These are phyloP conservation scores for Mrakia gelida DNA, from an alignment of 768 basidiomycete species.

Conservation along the genomic window DNA sequence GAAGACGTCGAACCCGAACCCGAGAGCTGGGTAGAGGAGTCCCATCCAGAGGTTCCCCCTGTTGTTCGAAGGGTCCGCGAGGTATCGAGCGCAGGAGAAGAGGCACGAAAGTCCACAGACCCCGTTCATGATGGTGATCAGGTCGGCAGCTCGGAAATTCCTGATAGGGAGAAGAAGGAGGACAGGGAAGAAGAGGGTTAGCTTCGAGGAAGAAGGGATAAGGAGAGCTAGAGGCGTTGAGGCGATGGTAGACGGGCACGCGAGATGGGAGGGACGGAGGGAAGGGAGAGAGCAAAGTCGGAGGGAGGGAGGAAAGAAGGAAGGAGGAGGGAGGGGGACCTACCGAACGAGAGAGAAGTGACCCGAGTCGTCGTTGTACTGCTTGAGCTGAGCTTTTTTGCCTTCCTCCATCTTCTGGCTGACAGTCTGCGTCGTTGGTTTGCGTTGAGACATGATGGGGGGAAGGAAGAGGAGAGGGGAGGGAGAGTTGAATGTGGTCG, in stretches of 20 bases:
- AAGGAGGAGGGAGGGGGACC: slow-evolving; percentile 23
- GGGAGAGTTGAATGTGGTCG: no score
- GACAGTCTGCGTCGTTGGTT: not conserved
- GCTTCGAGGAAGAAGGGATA: slow-evolving; percentile 1
- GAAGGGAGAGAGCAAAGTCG: slow-evolving; percentile 19
- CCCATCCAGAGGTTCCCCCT: slow-evolving; percentile 77
- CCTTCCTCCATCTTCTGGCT: slow-evolving; percentile 21
- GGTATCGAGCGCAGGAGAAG: slow-evolving; percentile 86
- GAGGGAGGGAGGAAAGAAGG: slow-evolving; percentile 1
- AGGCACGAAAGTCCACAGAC: slow-evolving; percentile 95
- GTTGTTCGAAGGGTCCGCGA: slow-evolving; percentile 61
- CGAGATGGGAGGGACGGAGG: not conserved
- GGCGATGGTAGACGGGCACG: no score
- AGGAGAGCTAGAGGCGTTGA: slow-evolving; percentile 36
- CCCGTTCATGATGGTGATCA: slow-evolving; percentile 98
- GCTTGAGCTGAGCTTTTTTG: slow-evolving; percentile 58
- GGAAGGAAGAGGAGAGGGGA: no score
- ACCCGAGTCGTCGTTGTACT: slow-evolving; percentile 83
- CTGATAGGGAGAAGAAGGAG: slow-evolving; percentile 48
- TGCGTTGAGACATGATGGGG: not conserved
- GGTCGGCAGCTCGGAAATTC: slow-evolving; percentile 95
- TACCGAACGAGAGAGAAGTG: slow-evolving; percentile 98
- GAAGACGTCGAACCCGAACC: slow-evolving; percentile 94
- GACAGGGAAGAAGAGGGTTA: not conserved
- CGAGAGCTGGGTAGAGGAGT: slow-evolving; percentile 80